Evolutionary conservation across 2,329 filamentous ascomycete genomes (phyloP).

Genomic region (Penicillium digitatum): DNA sequence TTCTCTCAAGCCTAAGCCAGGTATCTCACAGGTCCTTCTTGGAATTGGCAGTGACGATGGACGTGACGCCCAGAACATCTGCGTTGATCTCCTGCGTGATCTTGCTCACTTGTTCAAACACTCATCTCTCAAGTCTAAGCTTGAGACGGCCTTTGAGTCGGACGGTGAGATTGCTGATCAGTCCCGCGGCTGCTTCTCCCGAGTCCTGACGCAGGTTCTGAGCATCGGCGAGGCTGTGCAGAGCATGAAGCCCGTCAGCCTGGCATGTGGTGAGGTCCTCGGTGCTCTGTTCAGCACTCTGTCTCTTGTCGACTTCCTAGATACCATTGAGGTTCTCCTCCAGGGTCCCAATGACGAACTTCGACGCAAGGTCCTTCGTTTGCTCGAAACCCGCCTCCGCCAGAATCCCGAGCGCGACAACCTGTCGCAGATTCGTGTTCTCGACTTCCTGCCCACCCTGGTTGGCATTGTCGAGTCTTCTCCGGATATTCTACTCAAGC

Average conservation of each 20-base stretch:
- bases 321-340: slow-evolving; percentile 77
- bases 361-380: slow-evolving; percentile 72
- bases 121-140: slow-evolving; percentile 41
- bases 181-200: slow-evolving; percentile 65
- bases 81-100: slow-evolving; percentile 41
- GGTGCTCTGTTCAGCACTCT: slow-evolving; percentile 78
- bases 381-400: slow-evolving; percentile 75
- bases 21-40: slow-evolving; percentile 68
- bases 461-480: slow-evolving; percentile 72
- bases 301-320: slow-evolving; percentile 83
- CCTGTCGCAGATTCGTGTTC: slow-evolving; percentile 64
- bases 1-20: slow-evolving; percentile 69
- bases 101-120: slow-evolving; percentile 41
- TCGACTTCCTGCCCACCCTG: slow-evolving; percentile 75
- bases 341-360: slow-evolving; percentile 70
- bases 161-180: slow-evolving; percentile 55
- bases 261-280: slow-evolving; percentile 62
- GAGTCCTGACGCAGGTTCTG: slow-evolving; percentile 62
- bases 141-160: slow-evolving; percentile 36
- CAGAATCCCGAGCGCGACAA: slow-evolving; percentile 66
- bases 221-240: slow-evolving; percentile 56
- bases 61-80: slow-evolving; percentile 43
- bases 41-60: slow-evolving; percentile 53
- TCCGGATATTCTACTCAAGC: slow-evolving; percentile 69
- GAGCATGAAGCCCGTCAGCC: slow-evolving; percentile 35